A percentile compares a stretch with the other conserved stretches of the same genome.
Evolutionary conservation across 257 asterid genomes (phyloP).

Genomic region (Anisodus tanguticus): DNA sequence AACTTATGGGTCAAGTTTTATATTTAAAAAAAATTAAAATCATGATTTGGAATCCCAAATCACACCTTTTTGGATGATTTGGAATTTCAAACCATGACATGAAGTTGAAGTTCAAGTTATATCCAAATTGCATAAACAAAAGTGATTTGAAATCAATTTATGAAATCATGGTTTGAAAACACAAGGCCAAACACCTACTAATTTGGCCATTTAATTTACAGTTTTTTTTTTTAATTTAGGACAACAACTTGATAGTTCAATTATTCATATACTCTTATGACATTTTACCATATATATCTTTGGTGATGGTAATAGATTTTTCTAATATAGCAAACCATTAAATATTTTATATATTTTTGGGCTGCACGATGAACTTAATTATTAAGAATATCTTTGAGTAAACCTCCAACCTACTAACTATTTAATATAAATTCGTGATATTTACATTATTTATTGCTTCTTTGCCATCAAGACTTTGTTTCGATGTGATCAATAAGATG

Average conservation of each 20-base stretch:
- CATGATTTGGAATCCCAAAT: no score
- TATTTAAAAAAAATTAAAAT: no score
- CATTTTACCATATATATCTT: constrained; percentile 24
- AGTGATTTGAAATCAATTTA: no score
- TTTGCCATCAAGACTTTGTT: background rate
- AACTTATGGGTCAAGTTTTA: no score
- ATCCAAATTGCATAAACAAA: no score
- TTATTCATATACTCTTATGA: background rate
- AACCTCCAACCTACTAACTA: background rate
- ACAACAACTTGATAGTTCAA: background rate
- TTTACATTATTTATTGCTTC: background rate
- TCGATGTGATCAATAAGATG: background rate
- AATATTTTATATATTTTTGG: background rate
- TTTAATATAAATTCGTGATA: background rate
- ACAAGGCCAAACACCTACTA: no score
- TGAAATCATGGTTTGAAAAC: no score
- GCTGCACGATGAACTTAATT: constrained; percentile 26
- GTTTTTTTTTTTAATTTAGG: background rate
- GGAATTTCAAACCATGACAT: no score
- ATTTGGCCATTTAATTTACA: background rate
- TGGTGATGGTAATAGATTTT: constrained; percentile 15
- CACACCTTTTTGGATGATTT: no score
- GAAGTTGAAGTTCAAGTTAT: no score
- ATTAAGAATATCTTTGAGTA: background rate
- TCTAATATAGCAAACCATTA: background rate